These are phyloP conservation scores for Inonotus hispidus DNA, from an alignment of 1,284 basidiomycete species.

Conservation along the genomic window DNA sequence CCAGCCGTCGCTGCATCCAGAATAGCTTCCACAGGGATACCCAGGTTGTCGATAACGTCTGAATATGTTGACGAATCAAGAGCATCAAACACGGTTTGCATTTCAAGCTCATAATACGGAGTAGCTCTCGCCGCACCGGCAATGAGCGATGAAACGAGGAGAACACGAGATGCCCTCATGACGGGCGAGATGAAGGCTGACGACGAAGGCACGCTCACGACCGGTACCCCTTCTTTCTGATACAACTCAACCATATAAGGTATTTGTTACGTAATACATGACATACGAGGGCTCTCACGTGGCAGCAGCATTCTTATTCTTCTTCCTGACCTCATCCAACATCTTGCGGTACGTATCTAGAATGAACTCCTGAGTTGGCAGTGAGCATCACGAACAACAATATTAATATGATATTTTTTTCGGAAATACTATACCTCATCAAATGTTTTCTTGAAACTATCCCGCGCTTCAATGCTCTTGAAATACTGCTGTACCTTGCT, in stretches of 20 bases:
- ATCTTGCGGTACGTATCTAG: too few relatives aligned
- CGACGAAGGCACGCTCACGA: neutral
- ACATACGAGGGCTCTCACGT: too few relatives aligned
- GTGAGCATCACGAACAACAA: too few relatives aligned
- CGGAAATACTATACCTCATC: slow-evolving; percentile 29
- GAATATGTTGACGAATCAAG: neutral
- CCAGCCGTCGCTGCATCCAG: neutral
- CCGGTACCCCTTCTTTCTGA: neutral
- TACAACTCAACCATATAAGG: neutral
- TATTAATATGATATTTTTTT: too few relatives aligned
- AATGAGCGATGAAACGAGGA: slow-evolving; percentile 4
- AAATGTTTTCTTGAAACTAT: slow-evolving; percentile 44
- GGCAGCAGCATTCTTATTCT: too few relatives aligned
- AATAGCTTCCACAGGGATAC: slow-evolving; percentile 5
- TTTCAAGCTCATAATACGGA: slow-evolving; percentile 4
- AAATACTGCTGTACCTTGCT: slow-evolving; percentile 39
- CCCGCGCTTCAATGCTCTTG: slow-evolving; percentile 35
- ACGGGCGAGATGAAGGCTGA: neutral
- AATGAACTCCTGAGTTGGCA: too few relatives aligned
- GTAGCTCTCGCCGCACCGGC: slow-evolving; percentile 2
- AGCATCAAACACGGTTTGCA: slow-evolving; percentile 11
- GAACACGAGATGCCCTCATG: slow-evolving; percentile 9
- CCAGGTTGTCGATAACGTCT: neutral
- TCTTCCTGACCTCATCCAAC: too few relatives aligned
- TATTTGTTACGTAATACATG: neutral